phyloP scores from a whole-genome alignment of 169 alveolate genomes.

The Cryptosporidium andersoni region DNA sequence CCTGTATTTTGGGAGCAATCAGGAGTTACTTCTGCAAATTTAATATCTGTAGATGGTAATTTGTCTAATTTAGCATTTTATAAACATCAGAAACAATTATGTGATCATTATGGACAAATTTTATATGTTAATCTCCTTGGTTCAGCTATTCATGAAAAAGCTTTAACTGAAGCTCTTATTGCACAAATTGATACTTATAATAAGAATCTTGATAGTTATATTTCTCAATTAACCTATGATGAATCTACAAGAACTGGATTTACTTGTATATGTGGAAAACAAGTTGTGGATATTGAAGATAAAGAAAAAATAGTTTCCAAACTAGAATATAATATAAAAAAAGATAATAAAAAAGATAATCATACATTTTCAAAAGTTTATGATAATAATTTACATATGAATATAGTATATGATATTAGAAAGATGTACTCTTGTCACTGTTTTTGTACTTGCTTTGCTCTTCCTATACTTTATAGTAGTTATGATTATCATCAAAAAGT shows the following conservation, averaged over 20 bases:
- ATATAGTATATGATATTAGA: neutral
- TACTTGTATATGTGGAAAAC: constrained; percentile 1
- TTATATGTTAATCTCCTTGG: constrained; percentile 51
- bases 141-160: constrained; percentile 52
- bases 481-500: constrained; percentile 73
- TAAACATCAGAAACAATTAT: constrained; percentile 29
- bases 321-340: neutral
- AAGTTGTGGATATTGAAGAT: neutral
- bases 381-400: no score
- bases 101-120: constrained; percentile 23
- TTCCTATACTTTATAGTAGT: constrained; percentile 33
- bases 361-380: neutral
- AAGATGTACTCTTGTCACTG: neutral
- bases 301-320: neutral
- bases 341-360: neutral
- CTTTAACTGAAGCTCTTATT: constrained; percentile 37
- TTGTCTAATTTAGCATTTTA: constrained; percentile 33
- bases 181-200: constrained; percentile 73
- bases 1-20: constrained; percentile 96
- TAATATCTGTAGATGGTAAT: constrained; percentile 44
- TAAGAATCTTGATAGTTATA: constrained; percentile 77
- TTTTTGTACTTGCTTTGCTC: constrained; percentile 37
- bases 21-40: constrained; percentile 81
- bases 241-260: constrained; percentile 49
- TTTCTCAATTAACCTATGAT: neutral